Base-by-base conservation (phyloP, 495 filamentous ascomycete species). In the Xylaria intraflava region DNA sequence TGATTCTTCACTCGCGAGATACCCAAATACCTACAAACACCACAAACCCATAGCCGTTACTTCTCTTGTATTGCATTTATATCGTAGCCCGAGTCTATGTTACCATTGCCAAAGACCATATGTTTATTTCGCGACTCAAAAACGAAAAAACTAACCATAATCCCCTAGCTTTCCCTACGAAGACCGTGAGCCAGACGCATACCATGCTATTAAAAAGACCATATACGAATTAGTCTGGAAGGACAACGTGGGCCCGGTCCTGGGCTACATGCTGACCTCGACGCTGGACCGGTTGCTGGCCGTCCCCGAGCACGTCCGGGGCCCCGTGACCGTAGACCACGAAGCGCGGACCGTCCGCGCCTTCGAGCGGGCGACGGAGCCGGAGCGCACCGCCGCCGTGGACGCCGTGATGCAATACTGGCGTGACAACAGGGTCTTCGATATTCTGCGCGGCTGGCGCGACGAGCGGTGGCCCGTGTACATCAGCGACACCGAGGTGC, bases 381-480 rank as follows among this genome's bases (percentile, higher is more conserved):
- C 67, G 33, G 78, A 80, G 55, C 84, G 91, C 57, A 86, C 76
- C 41, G 64, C 67, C 2, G 69, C 78, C 20, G 76, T 95, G 3
- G 77, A 71, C 0, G 60, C 69, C 33, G 83, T 87, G 4, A 76
- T 84, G 29, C 62, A 69, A 1, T 78, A 83, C 58, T 89, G 89
- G 73, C 82, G 83, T 26, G 68, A 78, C 24, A 76, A 78, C 22
- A 66, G 75, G 12, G 78, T 72, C 0, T 97, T 97, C 65, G 70
- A 80, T 42, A 69, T 95, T 1, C 76, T 96, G 26, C 74, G 72
- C 14, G 88, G 89, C 55, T 99, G 93, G 93, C 78, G 94, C 35
- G 71, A 91, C 58, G 93, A 99, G 71, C 70, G 85, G 29, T 99
- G 95, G 72, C 81, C 89, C 0, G 80, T 96, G 12, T 93, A 87